phyloP scores from a whole-genome alignment of 371 early-diverging fungal genomes.

The Saksenaea vasiformis region DNA sequence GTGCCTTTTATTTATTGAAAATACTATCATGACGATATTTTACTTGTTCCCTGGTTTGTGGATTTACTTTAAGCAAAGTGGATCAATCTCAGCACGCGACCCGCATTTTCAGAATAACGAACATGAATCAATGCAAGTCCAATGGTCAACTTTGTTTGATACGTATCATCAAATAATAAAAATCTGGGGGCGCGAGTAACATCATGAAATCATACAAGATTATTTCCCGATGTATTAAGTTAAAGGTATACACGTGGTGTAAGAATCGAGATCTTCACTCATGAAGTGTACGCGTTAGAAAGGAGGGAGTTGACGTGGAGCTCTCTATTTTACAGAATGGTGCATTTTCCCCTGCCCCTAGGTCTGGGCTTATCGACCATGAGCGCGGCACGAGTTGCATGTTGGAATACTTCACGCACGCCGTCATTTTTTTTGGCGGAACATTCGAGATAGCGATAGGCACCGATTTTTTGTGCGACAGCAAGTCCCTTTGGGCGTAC shows the following conservation, averaged over 20 bases:
- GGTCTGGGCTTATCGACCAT: conserved; percentile 43
- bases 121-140: conserved; percentile 50
- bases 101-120: conserved; percentile 28
- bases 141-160: conserved; percentile 50
- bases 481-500: conserved; percentile 50
- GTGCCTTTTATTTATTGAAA: conserved; percentile 2
- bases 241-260: not conserved
- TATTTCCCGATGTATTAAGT: conserved; percentile 11
- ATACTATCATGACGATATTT: not conserved
- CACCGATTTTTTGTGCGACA: conserved; percentile 70
- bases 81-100: conserved; percentile 56
- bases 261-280: too few species aligned
- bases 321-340: conserved; percentile 22
- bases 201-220: conserved; percentile 75
- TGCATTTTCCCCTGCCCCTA: conserved; percentile 28
- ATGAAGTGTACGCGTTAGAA: too few species aligned
- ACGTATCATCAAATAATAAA: conserved; percentile 53
- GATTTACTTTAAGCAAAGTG: conserved; percentile 41
- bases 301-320: too few species aligned
- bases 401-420: conserved; percentile 78
- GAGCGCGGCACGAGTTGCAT: conserved; percentile 61
- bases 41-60: not conserved
- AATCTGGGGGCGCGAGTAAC: conserved; percentile 63
- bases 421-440: conserved; percentile 71
- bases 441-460: conserved; percentile 80